Evolutionary conservation across 163 green algal genomes (phyloP).

Genomic region (Scenedesmus sp.): DNA sequence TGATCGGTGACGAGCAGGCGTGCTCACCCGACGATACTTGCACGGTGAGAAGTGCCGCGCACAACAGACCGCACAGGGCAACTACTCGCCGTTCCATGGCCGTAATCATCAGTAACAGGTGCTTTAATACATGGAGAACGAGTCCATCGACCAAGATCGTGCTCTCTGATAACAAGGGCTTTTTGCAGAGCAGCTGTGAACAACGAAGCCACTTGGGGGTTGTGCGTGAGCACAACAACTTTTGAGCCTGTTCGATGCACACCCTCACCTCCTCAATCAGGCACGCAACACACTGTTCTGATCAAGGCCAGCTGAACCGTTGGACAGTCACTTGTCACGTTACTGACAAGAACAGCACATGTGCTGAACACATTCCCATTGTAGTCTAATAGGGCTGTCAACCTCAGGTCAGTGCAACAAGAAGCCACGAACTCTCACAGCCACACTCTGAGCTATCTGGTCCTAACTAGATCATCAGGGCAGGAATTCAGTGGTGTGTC

Average conservation of each 20-base stretch:
- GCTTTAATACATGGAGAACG: neutral
- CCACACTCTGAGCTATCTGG: too few species aligned
- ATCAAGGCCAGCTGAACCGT: neutral
- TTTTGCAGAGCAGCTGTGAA: neutral
- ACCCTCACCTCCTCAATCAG: neutral
- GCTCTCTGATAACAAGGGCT: neutral
- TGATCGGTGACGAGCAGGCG: neutral
- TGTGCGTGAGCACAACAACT: neutral
- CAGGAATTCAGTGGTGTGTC: too few species aligned
- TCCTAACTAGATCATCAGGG: too few species aligned
- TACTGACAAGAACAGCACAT: too few species aligned
- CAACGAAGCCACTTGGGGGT: neutral
- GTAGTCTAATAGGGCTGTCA: too few species aligned
- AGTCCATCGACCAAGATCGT: neutral
- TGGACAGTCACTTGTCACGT: too few species aligned
- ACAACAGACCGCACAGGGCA: neutral
- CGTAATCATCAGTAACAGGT: neutral
- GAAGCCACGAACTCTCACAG: too few species aligned
- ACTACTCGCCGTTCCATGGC: neutral
- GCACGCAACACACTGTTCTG: neutral
- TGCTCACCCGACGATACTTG: neutral
- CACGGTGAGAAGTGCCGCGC: neutral
- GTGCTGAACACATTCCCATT: too few species aligned
- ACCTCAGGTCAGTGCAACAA: too few species aligned
- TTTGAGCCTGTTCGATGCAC: neutral